Evolutionary conservation across 192 early-diverging fungal genomes (phyloP), one percentile per base, ranked within the genome.

Genomic region (Gamsiella multidivaricata): DNA sequence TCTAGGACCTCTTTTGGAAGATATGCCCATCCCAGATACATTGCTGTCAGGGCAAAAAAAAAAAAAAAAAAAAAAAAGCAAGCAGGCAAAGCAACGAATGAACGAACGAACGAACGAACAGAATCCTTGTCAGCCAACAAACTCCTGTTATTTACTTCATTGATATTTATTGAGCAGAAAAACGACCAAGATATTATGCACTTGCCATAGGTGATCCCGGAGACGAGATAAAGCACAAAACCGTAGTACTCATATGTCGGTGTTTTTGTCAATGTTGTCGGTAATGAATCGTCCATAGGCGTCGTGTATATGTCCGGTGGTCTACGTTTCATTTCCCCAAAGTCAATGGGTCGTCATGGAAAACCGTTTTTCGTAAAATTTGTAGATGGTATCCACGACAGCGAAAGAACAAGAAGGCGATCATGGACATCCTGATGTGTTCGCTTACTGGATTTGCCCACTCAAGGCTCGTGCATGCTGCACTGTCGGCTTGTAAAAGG

Each of bases 231-330:
- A 34, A 94, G 76, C 0, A 92, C 93, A 80, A 96, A 96, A 20
- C 94, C 94, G 74, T 94, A 94, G 82, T 94, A 94, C 61, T 95
- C 94, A 70, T 90, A 91, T 0, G 90, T 87, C 15, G 92, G 92
- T 12, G 89, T 93, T 47, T 90, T 91, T 39, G 87, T 87, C 39
- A 84, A 26, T 1, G 70, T 82, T 23, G 81, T 82, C n/a, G 81
- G 81, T 14, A 76, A 54, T 25, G 74, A 69, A 31, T 78, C 74
- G 15, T 78, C 74, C 33, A 47, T 58, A 10, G 74, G 61, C 3
- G 74, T 26, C 1, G 53, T 29, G 20, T 78, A 63, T n/a, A 39
- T 37, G 23, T 78, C 74, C 23, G 51, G 54, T n/a, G 60, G 28
- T 43, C 74, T 78, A 60, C 20, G 31, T 23, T 31, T 22, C n/a